Conservation (phyloP, 345 rosid species). For the Eutrema japonicum region DNA sequence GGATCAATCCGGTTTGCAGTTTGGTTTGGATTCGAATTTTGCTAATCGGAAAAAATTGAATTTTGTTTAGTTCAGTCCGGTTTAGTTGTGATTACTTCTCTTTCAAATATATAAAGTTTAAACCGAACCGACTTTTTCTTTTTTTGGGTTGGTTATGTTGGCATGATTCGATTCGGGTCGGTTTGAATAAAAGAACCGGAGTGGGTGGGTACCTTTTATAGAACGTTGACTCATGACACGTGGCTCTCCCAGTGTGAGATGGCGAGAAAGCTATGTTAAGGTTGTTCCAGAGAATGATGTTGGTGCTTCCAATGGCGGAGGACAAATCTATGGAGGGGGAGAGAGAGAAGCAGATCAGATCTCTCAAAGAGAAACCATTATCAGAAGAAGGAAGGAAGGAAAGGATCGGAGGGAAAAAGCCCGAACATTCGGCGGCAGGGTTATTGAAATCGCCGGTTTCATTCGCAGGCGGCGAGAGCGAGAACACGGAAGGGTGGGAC, state of each 20-base stretch:
- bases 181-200: background rate
- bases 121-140: background rate
- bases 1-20: constrained; percentile 6
- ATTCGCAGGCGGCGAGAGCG: background rate
- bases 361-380: constrained; percentile 17
- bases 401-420: background rate
- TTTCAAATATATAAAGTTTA: background rate
- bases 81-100: background rate
- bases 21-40: background rate
- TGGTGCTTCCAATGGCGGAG: constrained; percentile 40
- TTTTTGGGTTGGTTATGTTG: background rate
- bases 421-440: background rate
- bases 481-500: constrained; percentile 4
- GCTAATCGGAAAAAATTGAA: no score
- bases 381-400: background rate
- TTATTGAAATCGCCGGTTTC: constrained; percentile 29
- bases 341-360: background rate
- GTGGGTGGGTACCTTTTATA: background rate
- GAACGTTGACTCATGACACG: constrained; percentile 7
- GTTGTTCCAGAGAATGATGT: constrained; percentile 36
- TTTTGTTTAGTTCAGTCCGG: background rate
- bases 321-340: constrained; percentile 31
- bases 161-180: background rate
- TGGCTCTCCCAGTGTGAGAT: constrained; percentile 20
- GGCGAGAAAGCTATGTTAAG: constrained; percentile 39